A percentile compares a stretch with the other conserved stretches of the same genome.
These are phyloP conservation scores for Neoascochyta sp. DNA, from an alignment of 2,329 filamentous ascomycete species.

Conservation along the genomic window DNA sequence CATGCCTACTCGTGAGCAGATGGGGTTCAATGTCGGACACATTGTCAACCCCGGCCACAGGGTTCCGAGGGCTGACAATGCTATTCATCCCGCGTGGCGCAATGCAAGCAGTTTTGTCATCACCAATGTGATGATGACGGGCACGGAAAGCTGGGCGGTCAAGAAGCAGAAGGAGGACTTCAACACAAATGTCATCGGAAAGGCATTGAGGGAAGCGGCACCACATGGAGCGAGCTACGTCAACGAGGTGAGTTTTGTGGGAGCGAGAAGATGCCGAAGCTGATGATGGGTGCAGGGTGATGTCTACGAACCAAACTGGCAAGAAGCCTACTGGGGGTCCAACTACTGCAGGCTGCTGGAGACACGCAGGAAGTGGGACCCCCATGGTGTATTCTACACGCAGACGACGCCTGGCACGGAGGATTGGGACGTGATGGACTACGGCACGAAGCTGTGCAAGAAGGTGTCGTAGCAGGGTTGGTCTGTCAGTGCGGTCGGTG, in stretches of 20 bases:
- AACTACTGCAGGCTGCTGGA: slow-evolving; percentile 33
- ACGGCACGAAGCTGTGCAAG: slow-evolving; percentile 35
- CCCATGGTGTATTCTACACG: slow-evolving; percentile 34
- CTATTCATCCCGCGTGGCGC: slow-evolving; percentile 34
- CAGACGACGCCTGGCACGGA: slow-evolving; percentile 36
- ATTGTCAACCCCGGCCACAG: slow-evolving; percentile 34
- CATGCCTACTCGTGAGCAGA: slow-evolving; percentile 15
- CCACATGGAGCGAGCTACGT: slow-evolving; percentile 35
- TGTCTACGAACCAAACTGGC: slow-evolving; percentile 37
- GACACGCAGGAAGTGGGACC: slow-evolving; percentile 34
- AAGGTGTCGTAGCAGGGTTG: slow-evolving; percentile 9
- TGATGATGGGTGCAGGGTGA: slow-evolving; percentile 22
- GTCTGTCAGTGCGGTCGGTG: no score
- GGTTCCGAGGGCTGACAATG: slow-evolving; percentile 29
- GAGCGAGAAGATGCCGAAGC: background rate
- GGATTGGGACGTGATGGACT: slow-evolving; percentile 33
- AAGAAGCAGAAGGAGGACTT: slow-evolving; percentile 25
- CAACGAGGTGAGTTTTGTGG: slow-evolving; percentile 23
- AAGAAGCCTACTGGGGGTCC: slow-evolving; percentile 33
- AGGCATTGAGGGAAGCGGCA: slow-evolving; percentile 27
- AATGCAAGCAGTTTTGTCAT: slow-evolving; percentile 37
- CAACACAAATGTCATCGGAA: slow-evolving; percentile 32
- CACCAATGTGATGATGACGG: slow-evolving; percentile 29
- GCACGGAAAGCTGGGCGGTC: slow-evolving; percentile 29
- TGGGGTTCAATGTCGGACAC: slow-evolving; percentile 32